Conservation (phyloP, 164 flowering plant genomes). For the Santalum album region DNA sequence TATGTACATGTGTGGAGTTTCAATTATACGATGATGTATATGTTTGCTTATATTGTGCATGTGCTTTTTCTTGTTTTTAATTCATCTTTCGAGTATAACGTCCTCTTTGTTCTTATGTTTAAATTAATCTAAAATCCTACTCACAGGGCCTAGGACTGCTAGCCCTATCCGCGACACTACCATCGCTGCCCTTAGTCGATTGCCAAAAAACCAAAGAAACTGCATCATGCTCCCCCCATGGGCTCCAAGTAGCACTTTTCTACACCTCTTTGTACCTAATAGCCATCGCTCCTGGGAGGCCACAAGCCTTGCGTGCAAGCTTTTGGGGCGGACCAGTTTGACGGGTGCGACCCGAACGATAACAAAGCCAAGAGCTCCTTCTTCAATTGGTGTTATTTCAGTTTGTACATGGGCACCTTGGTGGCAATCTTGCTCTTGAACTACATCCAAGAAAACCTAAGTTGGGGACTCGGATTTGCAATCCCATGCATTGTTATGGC, state of each 20-base stretch:
- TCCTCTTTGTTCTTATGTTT: no score
- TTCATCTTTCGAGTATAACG: no score
- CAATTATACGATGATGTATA: no score
- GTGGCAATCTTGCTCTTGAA: conserved; percentile 4
- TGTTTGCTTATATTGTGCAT: no score
- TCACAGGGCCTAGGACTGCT: conserved; percentile 43
- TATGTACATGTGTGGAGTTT: no score
- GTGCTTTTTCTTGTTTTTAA: no score
- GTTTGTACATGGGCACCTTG: conserved; percentile 6
- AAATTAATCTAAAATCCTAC: no score
- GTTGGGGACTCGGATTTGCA: conserved; percentile 21
- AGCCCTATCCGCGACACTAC: conserved; percentile 31
- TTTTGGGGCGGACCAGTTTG: conserved; percentile 5
- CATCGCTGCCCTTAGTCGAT: conserved; percentile 11
- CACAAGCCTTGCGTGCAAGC: conserved; percentile 11
- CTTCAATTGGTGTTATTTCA: conserved; percentile 16
- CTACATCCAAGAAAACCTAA: conserved; percentile 17
- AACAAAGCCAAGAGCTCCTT: conserved; percentile 1
- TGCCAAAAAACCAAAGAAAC: conserved; percentile 11
- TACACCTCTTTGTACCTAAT: conserved; percentile 32
- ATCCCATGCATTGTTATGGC: conserved; percentile 19
- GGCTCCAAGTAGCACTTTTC: conserved; percentile 30
- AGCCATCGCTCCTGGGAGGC: conserved; percentile 16
- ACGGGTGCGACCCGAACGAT: not conserved
- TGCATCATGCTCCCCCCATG: conserved; percentile 22